phyloP scores from a whole-genome alignment of 108 stramenopile species.

The Nannochloropsis gaditana region DNA sequence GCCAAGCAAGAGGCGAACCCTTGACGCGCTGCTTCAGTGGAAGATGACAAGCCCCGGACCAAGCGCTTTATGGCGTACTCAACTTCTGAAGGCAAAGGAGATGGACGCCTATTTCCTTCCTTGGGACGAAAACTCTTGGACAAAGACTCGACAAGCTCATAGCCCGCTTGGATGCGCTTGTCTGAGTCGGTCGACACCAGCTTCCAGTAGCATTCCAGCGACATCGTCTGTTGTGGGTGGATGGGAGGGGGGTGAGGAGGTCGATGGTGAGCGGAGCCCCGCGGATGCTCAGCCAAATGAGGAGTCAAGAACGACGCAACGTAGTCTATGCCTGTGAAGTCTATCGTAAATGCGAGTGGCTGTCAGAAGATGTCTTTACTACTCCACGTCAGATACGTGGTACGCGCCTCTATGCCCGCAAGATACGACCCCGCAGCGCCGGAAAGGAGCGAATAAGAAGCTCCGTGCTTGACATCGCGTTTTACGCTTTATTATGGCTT shows the following conservation, averaged over 20 bases:
- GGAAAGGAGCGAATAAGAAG: too few species aligned
- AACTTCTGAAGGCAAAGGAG: slow-evolving; percentile 22
- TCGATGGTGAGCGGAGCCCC: background rate
- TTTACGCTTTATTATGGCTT: too few species aligned
- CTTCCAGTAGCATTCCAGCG: slow-evolving; percentile 2
- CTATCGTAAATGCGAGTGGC: too few species aligned
- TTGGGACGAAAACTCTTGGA: background rate
- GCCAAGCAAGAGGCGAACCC: slow-evolving; percentile 50
- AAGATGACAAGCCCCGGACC: slow-evolving; percentile 50
- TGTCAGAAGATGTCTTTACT: too few species aligned
- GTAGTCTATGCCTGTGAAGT: too few species aligned
- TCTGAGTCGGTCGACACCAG: slow-evolving; percentile 7
- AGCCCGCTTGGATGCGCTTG: background rate
- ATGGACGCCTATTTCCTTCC: background rate
- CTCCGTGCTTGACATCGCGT: too few species aligned
- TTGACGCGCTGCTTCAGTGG: slow-evolving; percentile 48
- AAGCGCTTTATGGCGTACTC: slow-evolving; percentile 51
- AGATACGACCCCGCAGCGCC: too few species aligned
- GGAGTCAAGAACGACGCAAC: too few species aligned
- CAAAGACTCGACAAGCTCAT: background rate
- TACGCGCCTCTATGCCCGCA: too few species aligned
- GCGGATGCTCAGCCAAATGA: too few species aligned
- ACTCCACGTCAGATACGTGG: too few species aligned
- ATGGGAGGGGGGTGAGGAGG: background rate
- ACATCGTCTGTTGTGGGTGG: slow-evolving; percentile 6